phyloP scores from a whole-genome alignment of 73 alveolate genomes.

The Paramecium sonneborni region DNA sequence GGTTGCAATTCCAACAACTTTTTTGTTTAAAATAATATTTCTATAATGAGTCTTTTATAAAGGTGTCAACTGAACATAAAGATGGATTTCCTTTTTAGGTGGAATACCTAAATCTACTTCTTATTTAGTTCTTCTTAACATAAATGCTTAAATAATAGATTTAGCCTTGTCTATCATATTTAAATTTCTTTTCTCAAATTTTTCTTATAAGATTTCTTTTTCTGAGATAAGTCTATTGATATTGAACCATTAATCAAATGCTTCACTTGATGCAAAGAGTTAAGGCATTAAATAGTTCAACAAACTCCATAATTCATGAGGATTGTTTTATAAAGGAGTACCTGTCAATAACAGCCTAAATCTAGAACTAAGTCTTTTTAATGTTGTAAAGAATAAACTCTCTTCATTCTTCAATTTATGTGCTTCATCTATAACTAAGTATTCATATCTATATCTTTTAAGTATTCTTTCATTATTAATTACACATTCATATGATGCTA shows the following conservation, averaged over 20 bases:
- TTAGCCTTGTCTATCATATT: slow-evolving; percentile 71
- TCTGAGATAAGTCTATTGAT: slow-evolving; percentile 70
- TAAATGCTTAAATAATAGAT: slow-evolving; percentile 91
- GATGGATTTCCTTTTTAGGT: slow-evolving; percentile 93
- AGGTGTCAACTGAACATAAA: slow-evolving; percentile 89
- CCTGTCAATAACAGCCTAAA: slow-evolving; percentile 94
- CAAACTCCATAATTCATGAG: slow-evolving; percentile 96
- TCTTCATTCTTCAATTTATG: slow-evolving; percentile 96
- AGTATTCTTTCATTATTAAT: not conserved
- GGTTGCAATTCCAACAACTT: slow-evolving; percentile 77
- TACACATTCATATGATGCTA: slow-evolving; percentile 94
- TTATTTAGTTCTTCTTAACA: slow-evolving; percentile 91
- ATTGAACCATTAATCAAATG: slow-evolving; percentile 49
- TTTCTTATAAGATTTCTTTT: not conserved
- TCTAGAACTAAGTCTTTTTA: slow-evolving; percentile 82
- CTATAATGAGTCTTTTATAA: slow-evolving; percentile 92
- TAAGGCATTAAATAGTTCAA: slow-evolving; percentile 96
- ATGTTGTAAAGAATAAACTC: slow-evolving; percentile 82
- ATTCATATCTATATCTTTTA: slow-evolving; percentile 61
- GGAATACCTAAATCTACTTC: slow-evolving; percentile 93
- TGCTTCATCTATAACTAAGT: slow-evolving; percentile 97
- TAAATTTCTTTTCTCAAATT: not conserved
- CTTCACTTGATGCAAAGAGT: slow-evolving; percentile 76
- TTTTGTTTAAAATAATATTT: slow-evolving; percentile 90
- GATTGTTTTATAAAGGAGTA: slow-evolving; percentile 96